Percentiles rank a stretch among this genome's conserved stretches.
phyloP scores from a whole-genome alignment of 257 asterid genomes.

The Solanum bulbocastanum region DNA sequence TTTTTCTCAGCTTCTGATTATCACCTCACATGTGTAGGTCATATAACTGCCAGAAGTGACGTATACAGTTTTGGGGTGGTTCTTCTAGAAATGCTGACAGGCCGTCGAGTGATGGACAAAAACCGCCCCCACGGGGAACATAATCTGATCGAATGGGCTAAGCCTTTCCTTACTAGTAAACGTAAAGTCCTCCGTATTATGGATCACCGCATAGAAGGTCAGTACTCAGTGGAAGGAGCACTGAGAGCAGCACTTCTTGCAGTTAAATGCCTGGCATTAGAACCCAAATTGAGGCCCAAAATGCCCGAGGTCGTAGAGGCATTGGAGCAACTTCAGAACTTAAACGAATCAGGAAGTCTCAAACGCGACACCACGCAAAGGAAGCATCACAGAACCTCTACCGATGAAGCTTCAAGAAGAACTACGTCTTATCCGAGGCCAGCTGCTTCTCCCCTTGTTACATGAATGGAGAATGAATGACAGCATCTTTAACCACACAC shows the following conservation, averaged over 20 bases:
- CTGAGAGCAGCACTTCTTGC: conserved; percentile 22
- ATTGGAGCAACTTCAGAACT: conserved; percentile 22
- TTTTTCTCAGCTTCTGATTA: not conserved
- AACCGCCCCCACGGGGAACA: conserved; percentile 34
- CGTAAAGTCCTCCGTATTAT: conserved; percentile 23
- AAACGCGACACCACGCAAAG: conserved; percentile 30
- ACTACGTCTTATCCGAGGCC: conserved; percentile 46
- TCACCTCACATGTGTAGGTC: conserved; percentile 17
- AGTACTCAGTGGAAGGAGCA: conserved; percentile 25
- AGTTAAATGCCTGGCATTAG: conserved; percentile 19
- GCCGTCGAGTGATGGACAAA: conserved; percentile 31
- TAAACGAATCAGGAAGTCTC: conserved; percentile 21
- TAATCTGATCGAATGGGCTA: conserved; percentile 38
- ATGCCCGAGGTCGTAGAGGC: conserved; percentile 28
- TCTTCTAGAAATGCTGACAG: conserved; percentile 36
- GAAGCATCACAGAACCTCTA: conserved; percentile 16
- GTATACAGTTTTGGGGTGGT: conserved; percentile 40
- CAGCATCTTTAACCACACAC: not conserved
- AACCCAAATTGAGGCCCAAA: conserved; percentile 30
- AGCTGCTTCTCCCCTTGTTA: conserved; percentile 24
- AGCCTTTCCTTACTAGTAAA: conserved; percentile 27
- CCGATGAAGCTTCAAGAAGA: conserved; percentile 16
- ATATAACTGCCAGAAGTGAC: conserved; percentile 32
- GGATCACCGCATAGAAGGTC: conserved; percentile 38
- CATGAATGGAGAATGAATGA: conserved; percentile 7